A percentile compares a stretch with the other conserved stretches of the same genome.
Conservation (phyloP, 2,329 filamentous ascomycete genomes). For the Sporothrix protearum region DNA sequence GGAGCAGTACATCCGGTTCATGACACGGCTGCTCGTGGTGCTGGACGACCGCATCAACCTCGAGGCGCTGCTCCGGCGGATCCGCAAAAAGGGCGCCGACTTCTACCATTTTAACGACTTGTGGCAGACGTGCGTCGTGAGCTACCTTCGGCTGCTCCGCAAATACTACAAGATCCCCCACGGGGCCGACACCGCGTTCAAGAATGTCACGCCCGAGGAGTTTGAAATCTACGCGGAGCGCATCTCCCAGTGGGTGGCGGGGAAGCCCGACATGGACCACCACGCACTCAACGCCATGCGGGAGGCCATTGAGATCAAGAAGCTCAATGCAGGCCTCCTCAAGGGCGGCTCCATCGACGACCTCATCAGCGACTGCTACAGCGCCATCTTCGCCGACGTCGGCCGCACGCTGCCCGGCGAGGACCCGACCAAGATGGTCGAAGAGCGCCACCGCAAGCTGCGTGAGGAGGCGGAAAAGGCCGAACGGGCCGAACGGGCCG, state of each 20-base stretch:
- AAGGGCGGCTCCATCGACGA: conserved; percentile 85
- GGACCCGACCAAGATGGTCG: conserved; percentile 47
- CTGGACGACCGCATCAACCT: conserved; percentile 71
- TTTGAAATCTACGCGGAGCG: conserved; percentile 56
- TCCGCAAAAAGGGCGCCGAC: conserved; percentile 78
- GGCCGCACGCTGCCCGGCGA: conserved; percentile 55
- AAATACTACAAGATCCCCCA: conserved; percentile 45
- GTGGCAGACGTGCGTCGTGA: conserved; percentile 55
- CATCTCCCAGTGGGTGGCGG: conserved; percentile 54
- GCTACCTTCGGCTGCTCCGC: conserved; percentile 53
- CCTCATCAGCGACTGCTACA: conserved; percentile 87
- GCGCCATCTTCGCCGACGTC: conserved; percentile 67
- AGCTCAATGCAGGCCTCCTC: conserved; percentile 81
- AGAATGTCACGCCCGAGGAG: conserved; percentile 51
- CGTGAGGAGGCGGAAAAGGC: conserved; percentile 35
- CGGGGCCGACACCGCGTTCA: conserved; percentile 54
- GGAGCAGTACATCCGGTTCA: conserved; percentile 78
- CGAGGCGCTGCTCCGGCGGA: conserved; percentile 72
- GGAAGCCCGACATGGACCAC: conserved; percentile 39
- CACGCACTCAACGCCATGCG: conserved; percentile 53
- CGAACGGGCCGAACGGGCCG: conserved; percentile 28
- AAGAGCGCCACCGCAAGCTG: conserved; percentile 39
- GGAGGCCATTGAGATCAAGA: conserved; percentile 58
- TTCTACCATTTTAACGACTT: conserved; percentile 61
- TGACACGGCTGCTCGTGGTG: conserved; percentile 69